phyloP scores from a whole-genome alignment of 176 grass and related monocot genomes.

The Oryza rufipogon region DNA sequence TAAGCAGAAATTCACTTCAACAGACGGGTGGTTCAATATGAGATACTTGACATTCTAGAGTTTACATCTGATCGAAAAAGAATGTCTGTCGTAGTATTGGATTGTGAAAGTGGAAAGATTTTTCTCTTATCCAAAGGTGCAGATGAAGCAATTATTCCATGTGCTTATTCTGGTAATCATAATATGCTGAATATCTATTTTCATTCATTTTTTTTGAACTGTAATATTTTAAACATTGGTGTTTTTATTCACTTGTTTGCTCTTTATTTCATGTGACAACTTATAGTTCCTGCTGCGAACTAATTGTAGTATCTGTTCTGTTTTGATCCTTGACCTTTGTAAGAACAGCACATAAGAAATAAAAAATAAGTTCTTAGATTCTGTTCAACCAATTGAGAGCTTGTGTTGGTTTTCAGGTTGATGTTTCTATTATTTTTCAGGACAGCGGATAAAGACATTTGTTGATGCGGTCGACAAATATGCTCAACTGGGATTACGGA shows the following conservation, averaged over 20 bases:
- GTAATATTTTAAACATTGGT: not conserved
- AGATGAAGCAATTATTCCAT: conserved; percentile 85
- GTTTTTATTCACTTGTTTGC: not conserved
- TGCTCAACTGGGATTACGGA: conserved; percentile 88
- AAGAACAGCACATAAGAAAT: not conserved
- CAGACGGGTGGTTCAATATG: conserved; percentile 61
- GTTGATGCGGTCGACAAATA: conserved; percentile 91
- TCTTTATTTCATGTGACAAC: conserved; percentile 5
- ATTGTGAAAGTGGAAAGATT: conserved; percentile 82
- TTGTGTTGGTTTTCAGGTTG: conserved; percentile 32
- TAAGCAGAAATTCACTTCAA: conserved; percentile 84
- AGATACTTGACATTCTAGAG: conserved; percentile 90
- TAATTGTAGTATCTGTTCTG: not conserved
- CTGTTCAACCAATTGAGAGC: conserved; percentile 1
- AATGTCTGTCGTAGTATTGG: conserved; percentile 84
- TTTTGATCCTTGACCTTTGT: conserved; percentile 21
- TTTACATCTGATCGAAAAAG: conserved; percentile 98
- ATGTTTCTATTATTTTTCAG: conserved; percentile 56
- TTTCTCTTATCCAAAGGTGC: conserved; percentile 94
- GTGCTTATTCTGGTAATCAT: conserved; percentile 75
- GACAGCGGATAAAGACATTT: conserved; percentile 76
- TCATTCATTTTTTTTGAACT: not conserved
- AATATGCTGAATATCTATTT: not conserved
- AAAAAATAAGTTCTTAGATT: not conserved
- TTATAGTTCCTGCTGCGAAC: conserved; percentile 20